Conservation (phyloP, 768 basidiomycete genomes). For the Calocera cornea region DNA sequence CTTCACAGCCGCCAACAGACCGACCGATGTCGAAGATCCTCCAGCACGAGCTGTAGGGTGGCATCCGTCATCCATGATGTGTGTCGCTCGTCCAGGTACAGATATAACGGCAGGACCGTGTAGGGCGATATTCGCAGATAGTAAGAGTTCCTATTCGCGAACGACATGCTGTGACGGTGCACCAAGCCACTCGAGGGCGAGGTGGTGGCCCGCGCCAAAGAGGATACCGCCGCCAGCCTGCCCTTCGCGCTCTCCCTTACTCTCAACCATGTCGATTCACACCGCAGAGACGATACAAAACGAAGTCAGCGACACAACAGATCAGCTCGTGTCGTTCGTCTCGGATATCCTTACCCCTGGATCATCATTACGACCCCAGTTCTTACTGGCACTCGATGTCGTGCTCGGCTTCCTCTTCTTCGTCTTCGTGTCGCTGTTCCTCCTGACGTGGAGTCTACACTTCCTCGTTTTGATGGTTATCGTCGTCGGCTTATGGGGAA, state of each 20-base stretch:
- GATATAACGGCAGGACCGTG: slow-evolving; percentile 63
- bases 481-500: slow-evolving; percentile 58
- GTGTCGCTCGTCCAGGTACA: slow-evolving; percentile 82
- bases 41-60: slow-evolving; percentile 65
- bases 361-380: slow-evolving; percentile 58
- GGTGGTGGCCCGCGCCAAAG: background rate
- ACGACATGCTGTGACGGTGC: slow-evolving; percentile 19
- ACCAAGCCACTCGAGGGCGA: background rate
- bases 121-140: slow-evolving; percentile 69
- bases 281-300: background rate
- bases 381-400: slow-evolving; percentile 48
- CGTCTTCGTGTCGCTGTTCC: slow-evolving; percentile 44
- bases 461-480: slow-evolving; percentile 52
- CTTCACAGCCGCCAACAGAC: slow-evolving; percentile 11
- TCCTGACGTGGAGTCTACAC: slow-evolving; percentile 51
- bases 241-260: background rate
- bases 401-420: slow-evolving; percentile 45
- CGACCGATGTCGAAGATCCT: slow-evolving; percentile 61
- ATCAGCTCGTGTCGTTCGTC: slow-evolving; percentile 28
- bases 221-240: background rate
- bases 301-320: background rate
- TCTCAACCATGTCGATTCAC: background rate
- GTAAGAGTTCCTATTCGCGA: slow-evolving; percentile 59
- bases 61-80: slow-evolving; percentile 81
- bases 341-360: slow-evolving; percentile 54